Conservation (phyloP, 2,329 filamentous ascomycete genomes). For the Didymosphaeria variabile region DNA sequence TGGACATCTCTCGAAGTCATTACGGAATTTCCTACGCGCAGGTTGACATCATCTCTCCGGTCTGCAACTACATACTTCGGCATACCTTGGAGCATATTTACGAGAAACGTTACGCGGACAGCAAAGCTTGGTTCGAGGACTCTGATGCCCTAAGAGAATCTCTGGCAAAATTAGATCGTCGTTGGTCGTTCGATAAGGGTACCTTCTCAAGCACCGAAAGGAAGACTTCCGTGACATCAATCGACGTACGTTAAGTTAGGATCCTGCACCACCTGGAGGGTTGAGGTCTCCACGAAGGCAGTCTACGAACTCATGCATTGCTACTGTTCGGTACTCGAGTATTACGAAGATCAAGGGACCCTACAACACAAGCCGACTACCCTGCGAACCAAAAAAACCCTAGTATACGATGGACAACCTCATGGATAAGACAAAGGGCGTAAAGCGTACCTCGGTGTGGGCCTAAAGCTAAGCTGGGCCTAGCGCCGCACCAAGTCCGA, state of each 20-base stretch:
- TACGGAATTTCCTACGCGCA: slow-evolving; percentile 8
- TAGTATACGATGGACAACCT: not conserved
- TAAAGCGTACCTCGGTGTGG: slow-evolving; percentile 4
- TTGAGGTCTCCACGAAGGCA: not conserved
- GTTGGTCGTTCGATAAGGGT: slow-evolving; percentile 1
- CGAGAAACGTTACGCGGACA: slow-evolving; percentile 12
- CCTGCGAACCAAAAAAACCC: not conserved
- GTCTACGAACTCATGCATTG: not conserved
- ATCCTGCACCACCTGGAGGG: too few species aligned
- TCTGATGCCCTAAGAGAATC: slow-evolving; percentile 15
- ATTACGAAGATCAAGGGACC: not conserved
- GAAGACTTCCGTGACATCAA: not conserved
- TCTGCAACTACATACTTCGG: slow-evolving; percentile 9
- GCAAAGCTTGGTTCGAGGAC: slow-evolving; percentile 13
- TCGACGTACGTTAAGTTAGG: not conserved
- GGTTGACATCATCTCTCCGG: slow-evolving; percentile 4
- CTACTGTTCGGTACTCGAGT: not conserved
- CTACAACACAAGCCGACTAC: not conserved
- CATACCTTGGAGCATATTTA: slow-evolving; percentile 15
- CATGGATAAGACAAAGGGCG: not conserved
- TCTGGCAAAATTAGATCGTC: slow-evolving; percentile 9
- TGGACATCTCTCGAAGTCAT: slow-evolving; percentile 20
- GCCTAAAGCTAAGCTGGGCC: not conserved
- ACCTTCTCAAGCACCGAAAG: not conserved
- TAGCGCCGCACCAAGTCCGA: slow-evolving; percentile 6